Evolutionary conservation across 345 rosid species (phyloP), one percentile per base, ranked within the genome.

Genomic region (Passiflora organensis): DNA sequence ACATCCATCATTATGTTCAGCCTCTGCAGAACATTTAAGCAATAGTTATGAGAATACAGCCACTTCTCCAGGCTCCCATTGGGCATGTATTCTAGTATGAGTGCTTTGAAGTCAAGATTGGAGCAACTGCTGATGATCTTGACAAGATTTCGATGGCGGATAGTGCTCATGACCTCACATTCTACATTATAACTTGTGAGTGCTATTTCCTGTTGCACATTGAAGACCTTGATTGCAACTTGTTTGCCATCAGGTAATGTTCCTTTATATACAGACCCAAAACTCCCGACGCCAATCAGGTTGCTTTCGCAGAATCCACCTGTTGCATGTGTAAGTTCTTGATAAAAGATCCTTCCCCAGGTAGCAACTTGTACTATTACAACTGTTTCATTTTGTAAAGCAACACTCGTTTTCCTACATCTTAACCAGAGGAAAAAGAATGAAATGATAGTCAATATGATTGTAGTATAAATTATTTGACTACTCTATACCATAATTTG

Each of bases 11-110:
- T 46, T 32, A 58, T 32, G 53, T 58, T 43, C 21, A 58, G 51
- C 14, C 62, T 58, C 15, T 32, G 43, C 1, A 58, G 13, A 2
- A 46, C 32, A 38, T 58, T 32, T 14, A 58, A 22, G 34, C 9
- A 25, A 22, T 45, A 32, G 18, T 58, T 58, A 28, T 34, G 32
- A 45, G 62, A 42, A 39, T 16, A 23, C 24, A 51, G 8, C 65
- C 57, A 51, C 51, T 43, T 32, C 38, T 56, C 60, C 13, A 56
- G 38, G 23, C 38, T 56, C 38, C 60, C 60, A 43, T 42, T 43
- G 20, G 25, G 20, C 65, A 61, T 61, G 65, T 51, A 61, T 32
- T 51, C 65, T 1, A 42, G 25, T 9, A 51, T 20, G 19, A 51
- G 17, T 13, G 65, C 65, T 44, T 61, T 61, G 24, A 51, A 51